These are phyloP conservation scores for Sequoia sempervirens DNA, from an alignment of 75 land plant species.

Conservation along the genomic window DNA sequence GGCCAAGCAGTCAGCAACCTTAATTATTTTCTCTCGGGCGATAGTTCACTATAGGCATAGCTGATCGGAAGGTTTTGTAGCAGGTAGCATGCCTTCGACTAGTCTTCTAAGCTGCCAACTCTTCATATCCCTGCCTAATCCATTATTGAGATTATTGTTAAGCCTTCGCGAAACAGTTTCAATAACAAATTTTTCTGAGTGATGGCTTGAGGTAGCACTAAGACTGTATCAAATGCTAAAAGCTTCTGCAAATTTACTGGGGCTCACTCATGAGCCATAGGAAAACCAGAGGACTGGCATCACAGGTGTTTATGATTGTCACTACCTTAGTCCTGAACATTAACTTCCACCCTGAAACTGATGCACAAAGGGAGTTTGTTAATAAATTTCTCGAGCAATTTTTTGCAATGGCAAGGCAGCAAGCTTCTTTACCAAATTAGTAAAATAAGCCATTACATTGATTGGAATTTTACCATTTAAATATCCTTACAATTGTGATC, in stretches of 20 bases:
- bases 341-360: too few relatives aligned
- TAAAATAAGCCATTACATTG: too few relatives aligned
- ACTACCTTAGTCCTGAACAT: too few relatives aligned
- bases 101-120: neutral
- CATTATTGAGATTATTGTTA: neutral
- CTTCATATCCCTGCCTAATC: neutral
- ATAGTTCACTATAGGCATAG: neutral
- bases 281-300: too few relatives aligned
- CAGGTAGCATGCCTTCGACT: neutral
- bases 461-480: too few relatives aligned
- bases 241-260: neutral
- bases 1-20: neutral
- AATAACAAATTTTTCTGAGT: neutral
- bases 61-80: neutral
- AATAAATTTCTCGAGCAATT: too few relatives aligned
- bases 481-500: too few relatives aligned
- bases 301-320: too few relatives aligned
- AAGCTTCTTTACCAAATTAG: too few relatives aligned
- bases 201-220: neutral
- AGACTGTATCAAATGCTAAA: neutral
- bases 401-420: too few relatives aligned
- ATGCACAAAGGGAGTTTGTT: too few relatives aligned
- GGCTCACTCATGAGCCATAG: neutral
- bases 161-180: neutral
- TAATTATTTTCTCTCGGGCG: neutral